Evolutionary conservation across 306 rosid genomes (phyloP).

Genomic region (Canavalia ensiformis): DNA sequence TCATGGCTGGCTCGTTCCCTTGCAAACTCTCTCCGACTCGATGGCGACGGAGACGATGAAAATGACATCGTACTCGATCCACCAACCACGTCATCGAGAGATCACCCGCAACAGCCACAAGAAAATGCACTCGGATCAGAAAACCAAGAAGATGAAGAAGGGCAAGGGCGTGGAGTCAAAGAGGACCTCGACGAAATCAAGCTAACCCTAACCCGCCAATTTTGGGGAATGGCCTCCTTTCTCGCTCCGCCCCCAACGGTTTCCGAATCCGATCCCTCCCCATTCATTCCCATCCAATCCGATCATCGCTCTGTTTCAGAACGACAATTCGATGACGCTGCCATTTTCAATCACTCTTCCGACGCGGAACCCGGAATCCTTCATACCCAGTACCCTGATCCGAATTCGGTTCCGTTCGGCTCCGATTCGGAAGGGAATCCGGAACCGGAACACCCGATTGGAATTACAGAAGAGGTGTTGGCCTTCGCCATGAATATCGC

Average conservation of each 20-base stretch:
- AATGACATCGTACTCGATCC: constrained; percentile 58
- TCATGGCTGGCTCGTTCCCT: constrained; percentile 93
- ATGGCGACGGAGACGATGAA: constrained; percentile 52
- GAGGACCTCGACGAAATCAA: constrained; percentile 86
- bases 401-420: constrained; percentile 26
- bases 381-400: constrained; percentile 2
- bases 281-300: constrained; percentile 32
- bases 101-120: constrained; percentile 11
- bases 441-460: constrained; percentile 58
- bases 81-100: constrained; percentile 48
- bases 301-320: constrained; percentile 40
- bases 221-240: constrained; percentile 91
- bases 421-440: constrained; percentile 51
- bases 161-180: constrained; percentile 72
- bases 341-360: constrained; percentile 37
- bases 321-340: neutral
- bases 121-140: constrained; percentile 47
- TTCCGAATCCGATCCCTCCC: constrained; percentile 17
- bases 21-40: constrained; percentile 75
- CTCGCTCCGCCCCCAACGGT: constrained; percentile 71
- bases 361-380: neutral
- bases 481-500: constrained; percentile 86
- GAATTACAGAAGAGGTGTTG: constrained; percentile 89
- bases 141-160: constrained; percentile 54
- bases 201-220: constrained; percentile 85